Base-by-base conservation (phyloP, 176 grass and related monocot genomes). In the Leersia perrieri region DNA sequence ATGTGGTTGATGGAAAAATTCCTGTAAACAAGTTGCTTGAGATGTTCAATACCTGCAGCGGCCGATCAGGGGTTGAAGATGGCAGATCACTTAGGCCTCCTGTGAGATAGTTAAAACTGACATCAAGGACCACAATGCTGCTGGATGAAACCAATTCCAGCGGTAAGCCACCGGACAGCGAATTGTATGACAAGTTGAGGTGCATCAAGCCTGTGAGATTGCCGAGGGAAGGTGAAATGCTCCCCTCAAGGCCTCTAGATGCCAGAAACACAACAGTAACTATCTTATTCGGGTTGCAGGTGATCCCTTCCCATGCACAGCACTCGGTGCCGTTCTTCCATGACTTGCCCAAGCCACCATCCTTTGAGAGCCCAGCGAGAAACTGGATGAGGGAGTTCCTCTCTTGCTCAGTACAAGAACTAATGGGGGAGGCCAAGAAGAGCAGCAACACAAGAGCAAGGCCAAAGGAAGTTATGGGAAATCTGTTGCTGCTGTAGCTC, bases 21-120 rank as follows among this genome's bases (percentile, higher is more conserved):
- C 76, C 72, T 3, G 65, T 28, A 35, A 91, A 74, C 20, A 72
- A 41, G 40, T 91, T 89, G 51, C 86, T 91, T 0, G 89, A 91
- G 33, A 91, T 77, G 66, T 91, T 91, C 2, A 91, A 33, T 67
- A 89, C 89, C 58, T 85, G 23, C 61, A 88, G 82, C 62, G 78
- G 73, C 27, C 0, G 38, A 5, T 4, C 55, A 61, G 65, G 58
- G 33, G 72, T 40, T 55, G 72, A 77, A 45, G 70, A 58, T n/a
- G n/a, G n/a, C 49, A 74, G 40, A 5, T 78, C 74, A 12, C 62
- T 53, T 5, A 90, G 41, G 10, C 27, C 39, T 22, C 73, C 82
- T 0, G 25, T 78, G 5, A 90, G 80, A 23, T 32, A 14, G 76
- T 91, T 91, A 63, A 91, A 91, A 57, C 89, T 91, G 73, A 91